phyloP scores from a whole-genome alignment of 441 rosid species.

The Breynia disticha region DNA sequence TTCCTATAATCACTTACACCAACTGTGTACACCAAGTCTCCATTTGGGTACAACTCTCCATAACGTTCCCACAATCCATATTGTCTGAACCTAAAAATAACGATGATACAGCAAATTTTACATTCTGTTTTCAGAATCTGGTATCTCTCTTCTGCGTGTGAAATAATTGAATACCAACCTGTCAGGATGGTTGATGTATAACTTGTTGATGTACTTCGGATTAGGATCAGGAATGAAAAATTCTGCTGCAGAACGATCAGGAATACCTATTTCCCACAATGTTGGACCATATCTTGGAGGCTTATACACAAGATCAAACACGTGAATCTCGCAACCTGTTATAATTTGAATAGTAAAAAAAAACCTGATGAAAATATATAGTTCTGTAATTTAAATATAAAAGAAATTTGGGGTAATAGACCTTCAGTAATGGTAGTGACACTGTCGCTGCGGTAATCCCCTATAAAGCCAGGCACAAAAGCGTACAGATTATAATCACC shows the following conservation, averaged over 20 bases:
- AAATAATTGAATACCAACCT: too few species aligned
- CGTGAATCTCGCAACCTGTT: conserved; percentile 2
- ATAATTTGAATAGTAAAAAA: too few species aligned
- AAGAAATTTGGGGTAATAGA: background rate
- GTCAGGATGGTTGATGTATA: conserved; percentile 31
- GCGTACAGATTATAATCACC: conserved; percentile 42
- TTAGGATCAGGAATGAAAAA: conserved; percentile 62
- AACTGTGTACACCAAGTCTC: conserved; percentile 36
- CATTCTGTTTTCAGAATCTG: background rate
- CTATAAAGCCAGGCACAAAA: conserved; percentile 51
- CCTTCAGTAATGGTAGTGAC: background rate
- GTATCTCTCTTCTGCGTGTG: too few species aligned
- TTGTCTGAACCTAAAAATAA: conserved; percentile 31
- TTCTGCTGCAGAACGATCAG: conserved; percentile 63
- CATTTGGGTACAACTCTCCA: conserved; percentile 30
- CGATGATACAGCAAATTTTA: background rate
- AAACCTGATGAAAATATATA: too few species aligned
- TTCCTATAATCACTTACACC: conserved; percentile 26
- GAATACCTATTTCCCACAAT: conserved; percentile 72
- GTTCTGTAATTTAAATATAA: background rate
- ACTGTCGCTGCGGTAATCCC: conserved; percentile 41
- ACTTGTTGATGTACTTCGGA: conserved; percentile 42
- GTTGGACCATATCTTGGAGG: conserved; percentile 74
- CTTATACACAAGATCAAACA: conserved; percentile 45
- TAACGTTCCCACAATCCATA: conserved; percentile 48